Conservation (phyloP, 345 rosid species). For the Bruguiera gymnorhiza region DNA sequence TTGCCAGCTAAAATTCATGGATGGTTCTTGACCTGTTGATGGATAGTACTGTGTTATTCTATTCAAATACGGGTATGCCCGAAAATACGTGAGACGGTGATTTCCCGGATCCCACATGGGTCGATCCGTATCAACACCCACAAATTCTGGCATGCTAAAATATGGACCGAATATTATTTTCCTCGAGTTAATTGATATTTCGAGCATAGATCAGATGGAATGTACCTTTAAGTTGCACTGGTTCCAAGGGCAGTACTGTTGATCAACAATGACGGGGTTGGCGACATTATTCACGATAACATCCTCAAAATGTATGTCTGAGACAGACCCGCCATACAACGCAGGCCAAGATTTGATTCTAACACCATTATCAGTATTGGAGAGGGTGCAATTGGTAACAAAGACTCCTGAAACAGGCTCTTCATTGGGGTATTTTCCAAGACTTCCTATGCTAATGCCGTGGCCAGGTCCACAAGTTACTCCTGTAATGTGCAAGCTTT, state of each 20-base stretch:
- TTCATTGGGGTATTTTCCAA: constrained; percentile 45
- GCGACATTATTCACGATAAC: constrained; percentile 47
- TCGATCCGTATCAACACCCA: too few species aligned
- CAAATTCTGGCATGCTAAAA: too few species aligned
- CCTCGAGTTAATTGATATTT: too few species aligned
- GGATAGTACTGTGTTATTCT: too few species aligned
- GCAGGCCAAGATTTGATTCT: constrained; percentile 62
- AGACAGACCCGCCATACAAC: constrained; percentile 25
- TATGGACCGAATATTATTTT: too few species aligned
- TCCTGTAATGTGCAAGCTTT: constrained; percentile 19
- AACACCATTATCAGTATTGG: constrained; percentile 44
- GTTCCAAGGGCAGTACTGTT: constrained; percentile 39
- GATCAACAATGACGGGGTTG: constrained; percentile 52
- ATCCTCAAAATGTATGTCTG: constrained; percentile 43
- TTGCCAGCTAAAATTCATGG: too few species aligned
- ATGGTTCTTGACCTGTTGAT: too few species aligned
- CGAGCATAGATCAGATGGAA: too few species aligned
- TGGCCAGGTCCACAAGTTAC: constrained; percentile 60
- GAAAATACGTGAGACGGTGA: too few species aligned
- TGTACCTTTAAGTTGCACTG: constrained; percentile 39
- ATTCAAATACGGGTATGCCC: too few species aligned
- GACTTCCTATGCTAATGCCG: constrained; percentile 57
- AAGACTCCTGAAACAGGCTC: constrained; percentile 42
- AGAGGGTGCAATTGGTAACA: constrained; percentile 34
- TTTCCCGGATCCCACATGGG: too few species aligned